Evolutionary conservation across 164 flowering plant species (phyloP), one percentile per base, ranked within the genome.

Genomic region (Sedum album): DNA sequence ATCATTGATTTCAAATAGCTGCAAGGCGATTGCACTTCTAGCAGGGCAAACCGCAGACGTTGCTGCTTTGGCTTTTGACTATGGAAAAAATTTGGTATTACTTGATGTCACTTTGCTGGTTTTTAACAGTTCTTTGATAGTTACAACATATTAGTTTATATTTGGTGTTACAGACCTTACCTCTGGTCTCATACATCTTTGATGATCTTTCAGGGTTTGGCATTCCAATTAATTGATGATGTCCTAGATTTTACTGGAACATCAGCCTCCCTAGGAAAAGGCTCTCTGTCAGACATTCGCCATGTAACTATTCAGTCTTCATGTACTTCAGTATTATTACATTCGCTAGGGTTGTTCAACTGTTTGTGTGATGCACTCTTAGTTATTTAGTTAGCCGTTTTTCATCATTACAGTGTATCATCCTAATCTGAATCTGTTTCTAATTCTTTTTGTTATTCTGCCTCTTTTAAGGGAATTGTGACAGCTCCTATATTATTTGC

Each of bases 211-310:
- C 95, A 94, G 98, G 98, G 98, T 11, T 77, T 94, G 86, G 97
- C 98, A 71, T 91, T 53, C 74, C 98, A 91, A 73, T 71, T 94
- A 75, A 90, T 94, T 64, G 98, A 94, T 69, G 98, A 94, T 71
- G 88, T 91, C 46, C 92, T 94, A 66, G 97, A 91, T 79, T 91
- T 87, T 83, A 94, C 89, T 0, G 98, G 97, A 76, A 91, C 98
- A 74, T 88, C 96, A 60, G 77, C 98, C 49, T 87, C 98, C 61
- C 95, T 94, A 15, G 98, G 98, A 69, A 94, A 94, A 84, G 96
- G 95, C 65, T 85, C 96, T 33, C 79, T 94, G 44, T 89, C 97
- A 44, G 97, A 94, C 76, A 89, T 94, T 38, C 93, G 87, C 75
- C 96, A 90, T 85, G 96, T 91, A 86, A 78, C 60, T 6, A 25